phyloP scores from a whole-genome alignment of 1,139 yeast species.

The Debaryomyces coudertii region DNA sequence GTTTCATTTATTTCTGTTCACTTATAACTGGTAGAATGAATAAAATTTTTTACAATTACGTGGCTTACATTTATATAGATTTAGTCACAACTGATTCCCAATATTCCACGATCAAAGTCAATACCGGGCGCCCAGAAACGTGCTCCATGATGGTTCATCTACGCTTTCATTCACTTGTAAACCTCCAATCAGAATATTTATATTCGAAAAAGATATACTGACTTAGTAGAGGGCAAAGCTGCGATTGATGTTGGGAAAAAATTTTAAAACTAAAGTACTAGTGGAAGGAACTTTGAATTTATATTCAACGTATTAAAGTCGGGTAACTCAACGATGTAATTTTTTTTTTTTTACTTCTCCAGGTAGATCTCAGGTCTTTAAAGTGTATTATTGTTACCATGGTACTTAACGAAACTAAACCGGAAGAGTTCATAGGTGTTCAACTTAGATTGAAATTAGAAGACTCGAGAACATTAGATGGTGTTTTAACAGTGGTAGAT shows the following conservation, averaged over 20 bases:
- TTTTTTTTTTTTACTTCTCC: not conserved
- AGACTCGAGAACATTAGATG: slow-evolving; percentile 41
- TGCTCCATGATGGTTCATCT: slow-evolving; percentile 49
- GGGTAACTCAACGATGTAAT: slow-evolving; percentile 9
- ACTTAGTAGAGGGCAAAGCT: slow-evolving; percentile 41
- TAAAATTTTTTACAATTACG: not conserved
- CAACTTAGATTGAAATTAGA: slow-evolving; percentile 31
- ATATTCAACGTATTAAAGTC: not conserved
- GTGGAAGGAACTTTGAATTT: not conserved
- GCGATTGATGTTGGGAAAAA: slow-evolving; percentile 49
- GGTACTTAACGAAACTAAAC: slow-evolving; percentile 13
- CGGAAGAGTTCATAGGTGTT: slow-evolving; percentile 38
- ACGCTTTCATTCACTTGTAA: slow-evolving; percentile 42
- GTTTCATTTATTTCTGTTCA: not conserved
- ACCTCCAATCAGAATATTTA: slow-evolving; percentile 23
- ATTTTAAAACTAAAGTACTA: not conserved
- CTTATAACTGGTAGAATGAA: too few species aligned
- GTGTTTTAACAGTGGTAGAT: slow-evolving; percentile 46
- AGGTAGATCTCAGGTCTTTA: not conserved
- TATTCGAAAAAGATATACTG: slow-evolving; percentile 19
- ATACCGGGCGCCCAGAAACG: slow-evolving; percentile 64
- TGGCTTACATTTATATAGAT: slow-evolving; percentile 19
- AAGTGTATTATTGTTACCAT: not conserved
- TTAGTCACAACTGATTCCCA: slow-evolving; percentile 62
- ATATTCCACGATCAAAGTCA: slow-evolving; percentile 49